Evolutionary conservation across 2,329 filamentous ascomycete genomes (phyloP).

Genomic region (Zelopaecilomyces penicillatus): DNA sequence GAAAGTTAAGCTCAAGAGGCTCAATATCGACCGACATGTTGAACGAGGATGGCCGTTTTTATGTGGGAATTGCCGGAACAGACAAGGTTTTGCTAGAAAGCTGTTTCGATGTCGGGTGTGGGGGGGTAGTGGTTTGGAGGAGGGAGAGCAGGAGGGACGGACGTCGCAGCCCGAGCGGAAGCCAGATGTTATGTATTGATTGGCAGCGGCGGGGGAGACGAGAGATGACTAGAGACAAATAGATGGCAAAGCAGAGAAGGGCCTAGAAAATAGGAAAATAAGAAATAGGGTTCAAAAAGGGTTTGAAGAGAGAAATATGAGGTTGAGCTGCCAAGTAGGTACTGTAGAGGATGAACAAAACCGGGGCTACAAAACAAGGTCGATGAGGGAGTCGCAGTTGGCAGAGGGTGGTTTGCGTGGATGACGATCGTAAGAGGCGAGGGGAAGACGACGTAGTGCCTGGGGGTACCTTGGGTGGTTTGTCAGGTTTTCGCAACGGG

Average conservation of each 20-base stretch:
- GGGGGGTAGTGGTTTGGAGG: slow-evolving; percentile 2
- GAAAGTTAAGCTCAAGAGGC: slow-evolving; percentile 85
- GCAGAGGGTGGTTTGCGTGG: too few species aligned
- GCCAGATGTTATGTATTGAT: not conserved
- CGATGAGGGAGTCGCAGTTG: too few species aligned
- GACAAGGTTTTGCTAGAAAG: too few species aligned
- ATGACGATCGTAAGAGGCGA: too few species aligned
- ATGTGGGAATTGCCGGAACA: not conserved
- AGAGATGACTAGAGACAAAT: not conserved
- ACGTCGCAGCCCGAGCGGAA: not conserved
- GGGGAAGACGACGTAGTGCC: too few species aligned
- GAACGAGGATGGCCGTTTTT: slow-evolving; percentile 9
- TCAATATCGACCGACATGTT: slow-evolving; percentile 93
- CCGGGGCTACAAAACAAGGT: too few species aligned
- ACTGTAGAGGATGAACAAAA: too few species aligned
- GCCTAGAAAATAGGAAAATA: not conserved
- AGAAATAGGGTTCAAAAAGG: too few species aligned
- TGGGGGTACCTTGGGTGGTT: too few species aligned
- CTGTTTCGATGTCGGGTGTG: not conserved
- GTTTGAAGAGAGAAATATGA: too few species aligned
- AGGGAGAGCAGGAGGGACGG: not conserved
- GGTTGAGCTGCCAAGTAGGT: too few species aligned
- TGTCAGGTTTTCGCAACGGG: too few species aligned
- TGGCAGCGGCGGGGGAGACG: not conserved
- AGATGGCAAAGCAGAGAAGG: not conserved